Evolutionary conservation across 2,329 filamentous ascomycete genomes (phyloP), one percentile per base, ranked within the genome.

Genomic region (Pseudogymnoascus sp.): DNA sequence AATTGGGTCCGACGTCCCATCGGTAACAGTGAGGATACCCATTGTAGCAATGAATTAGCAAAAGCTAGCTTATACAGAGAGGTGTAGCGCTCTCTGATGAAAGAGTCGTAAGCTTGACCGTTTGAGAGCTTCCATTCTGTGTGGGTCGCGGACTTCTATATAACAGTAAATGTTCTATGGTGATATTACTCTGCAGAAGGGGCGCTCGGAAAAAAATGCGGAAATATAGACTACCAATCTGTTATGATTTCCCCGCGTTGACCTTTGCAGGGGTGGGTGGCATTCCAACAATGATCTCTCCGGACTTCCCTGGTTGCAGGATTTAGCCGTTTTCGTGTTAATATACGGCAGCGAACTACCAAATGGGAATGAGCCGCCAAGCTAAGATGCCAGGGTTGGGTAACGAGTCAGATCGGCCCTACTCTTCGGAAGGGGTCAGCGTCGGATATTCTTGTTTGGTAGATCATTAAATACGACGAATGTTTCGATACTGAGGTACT

Each of bases 1-100:
- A 44, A 76, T 65, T 9, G 74, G 74, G 60, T 76, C 75, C 15
- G 39, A 41, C 24, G 71, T 41, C 39, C 39, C 39, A 24, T 41
- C 39, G 10, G 5, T 41, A 24, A 41, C 39, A 41, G 39, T 24
- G 21, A 41, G 21, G 39, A 41, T 41, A 41, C 39, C 39, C 39
- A 41, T 41, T 41, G 39, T 13, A 11, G 17, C 39, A 13, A 24
- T 10, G 7, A 17, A 17, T 41, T 24, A 13, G 17, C 39, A 41
- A 41, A 17, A 41, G 39, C 39, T 41, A 24, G 17, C 5, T 41
- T 41, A 24, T 41, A 17, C 39, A 10, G 39, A 41, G 39, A 24
- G 39, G 13, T 11, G 39, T 41, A 41, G 17, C 4, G 39, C 13
- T 41, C 17, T 41, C 39, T 6, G 24, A 24, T 24, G 17, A 24